These are phyloP conservation scores for Blastocystis sp. DNA, from an alignment of 352 stramenopile genomes.

Conservation along the genomic window DNA sequence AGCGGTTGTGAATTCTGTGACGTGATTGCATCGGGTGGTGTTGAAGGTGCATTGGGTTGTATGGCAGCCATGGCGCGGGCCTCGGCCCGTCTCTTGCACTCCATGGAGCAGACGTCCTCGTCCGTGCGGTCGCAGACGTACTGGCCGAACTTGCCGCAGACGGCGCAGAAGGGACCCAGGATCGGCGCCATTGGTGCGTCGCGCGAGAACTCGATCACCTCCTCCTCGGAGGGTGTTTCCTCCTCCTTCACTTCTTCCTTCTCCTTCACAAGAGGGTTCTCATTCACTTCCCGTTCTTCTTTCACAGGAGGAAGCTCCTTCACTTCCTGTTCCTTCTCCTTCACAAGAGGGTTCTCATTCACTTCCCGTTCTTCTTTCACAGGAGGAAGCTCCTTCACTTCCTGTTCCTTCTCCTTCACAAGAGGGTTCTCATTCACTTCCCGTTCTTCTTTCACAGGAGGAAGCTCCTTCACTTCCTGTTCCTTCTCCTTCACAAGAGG, in stretches of 20 bases:
- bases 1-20: not conserved
- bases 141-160: conserved; percentile 78
- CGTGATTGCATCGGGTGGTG: not conserved
- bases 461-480: not conserved
- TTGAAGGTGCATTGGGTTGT: not conserved
- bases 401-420: no score
- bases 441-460: no score
- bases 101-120: conserved; percentile 80
- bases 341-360: no score
- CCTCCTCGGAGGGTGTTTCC: no score
- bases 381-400: not conserved
- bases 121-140: conserved; percentile 81
- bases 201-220: conserved; percentile 36
- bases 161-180: conserved; percentile 67
- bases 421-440: no score
- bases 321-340: no score
- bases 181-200: conserved; percentile 50
- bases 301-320: not conserved
- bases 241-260: no score
- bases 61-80: not conserved
- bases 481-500: no score
- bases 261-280: no score
- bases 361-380: no score
- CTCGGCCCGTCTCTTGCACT: conserved; percentile 73
- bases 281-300: no score